A percentile compares a stretch with the other conserved stretches of the same genome.
Conservation (phyloP, 257 asterid genomes). For the Dorcoceras hygrometricum region DNA sequence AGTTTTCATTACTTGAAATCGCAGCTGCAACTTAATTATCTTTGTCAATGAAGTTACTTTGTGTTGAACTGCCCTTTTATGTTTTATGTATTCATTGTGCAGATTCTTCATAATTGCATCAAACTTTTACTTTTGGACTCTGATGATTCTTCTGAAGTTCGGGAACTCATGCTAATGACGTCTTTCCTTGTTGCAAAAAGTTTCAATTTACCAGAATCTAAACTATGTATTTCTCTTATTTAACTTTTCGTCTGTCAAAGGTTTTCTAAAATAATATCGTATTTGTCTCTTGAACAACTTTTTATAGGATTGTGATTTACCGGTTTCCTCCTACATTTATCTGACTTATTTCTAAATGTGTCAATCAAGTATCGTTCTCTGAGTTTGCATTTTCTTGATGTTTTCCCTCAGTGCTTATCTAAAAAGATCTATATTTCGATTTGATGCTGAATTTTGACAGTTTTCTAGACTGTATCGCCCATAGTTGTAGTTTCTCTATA, state of each 20-base stretch:
- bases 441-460: neutral
- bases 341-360: no score
- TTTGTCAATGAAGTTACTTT: constrained; percentile 10
- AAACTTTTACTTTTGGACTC: constrained; percentile 58
- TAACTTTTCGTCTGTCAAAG: neutral
- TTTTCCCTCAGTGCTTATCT: neutral
- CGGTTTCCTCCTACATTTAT: neutral
- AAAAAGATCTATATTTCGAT: no score
- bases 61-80: constrained; percentile 28
- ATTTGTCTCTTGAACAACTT: neutral
- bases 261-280: neutral
- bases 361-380: neutral
- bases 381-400: neutral
- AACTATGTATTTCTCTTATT: no score
- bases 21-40: neutral
- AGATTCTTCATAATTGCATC: constrained; percentile 61
- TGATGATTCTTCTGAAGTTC: constrained; percentile 68
- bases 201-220: neutral
- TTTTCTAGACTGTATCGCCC: neutral
- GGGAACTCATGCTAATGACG: constrained; percentile 52
- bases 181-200: constrained; percentile 21
- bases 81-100: constrained; percentile 47
- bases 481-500: neutral
- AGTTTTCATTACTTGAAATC: neutral
- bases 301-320: neutral